A percentile compares a stretch with the other conserved stretches of the same genome.
Evolutionary conservation across 352 stramenopile species (phyloP).

Genomic region (Phytophthora aleatoria): DNA sequence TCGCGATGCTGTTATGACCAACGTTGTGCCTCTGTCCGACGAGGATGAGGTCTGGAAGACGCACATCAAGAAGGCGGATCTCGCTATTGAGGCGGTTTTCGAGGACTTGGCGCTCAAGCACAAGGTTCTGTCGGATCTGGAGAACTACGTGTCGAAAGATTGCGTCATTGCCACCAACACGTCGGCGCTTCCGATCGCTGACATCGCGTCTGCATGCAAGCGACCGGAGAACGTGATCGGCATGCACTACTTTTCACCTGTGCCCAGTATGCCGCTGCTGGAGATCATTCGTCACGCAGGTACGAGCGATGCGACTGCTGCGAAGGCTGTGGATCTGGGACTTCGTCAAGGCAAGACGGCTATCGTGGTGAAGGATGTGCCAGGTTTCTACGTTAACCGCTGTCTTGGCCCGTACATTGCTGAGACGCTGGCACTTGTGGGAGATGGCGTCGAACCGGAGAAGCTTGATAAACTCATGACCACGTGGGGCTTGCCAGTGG

Average conservation of each 20-base stretch:
- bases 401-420: constrained; percentile 96
- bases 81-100: constrained; percentile 99
- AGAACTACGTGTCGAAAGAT: constrained; percentile 92
- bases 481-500: constrained; percentile 97
- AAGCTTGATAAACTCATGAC: constrained; percentile 95
- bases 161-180: constrained; percentile 99
- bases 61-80: constrained; percentile 94
- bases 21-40: constrained; percentile 94
- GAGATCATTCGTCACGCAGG: constrained; percentile 97
- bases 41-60: constrained; percentile 90
- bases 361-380: constrained; percentile 98
- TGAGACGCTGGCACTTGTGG: constrained; percentile 91
- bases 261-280: constrained; percentile 97
- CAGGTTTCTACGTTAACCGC: constrained; percentile 99
- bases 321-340: constrained; percentile 94
- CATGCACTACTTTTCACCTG: constrained; percentile 99
- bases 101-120: constrained; percentile 98
- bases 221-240: constrained; percentile 94
- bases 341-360: constrained; percentile 98
- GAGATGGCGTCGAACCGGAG: constrained; percentile 92
- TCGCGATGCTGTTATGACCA: constrained; percentile 90
- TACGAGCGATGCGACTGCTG: constrained; percentile 89
- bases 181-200: constrained; percentile 95
- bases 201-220: constrained; percentile 91
- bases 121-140: constrained; percentile 93